Evolutionary conservation across 805 yeast genomes (phyloP).

Genomic region (Metschnikowia lachancei): DNA sequence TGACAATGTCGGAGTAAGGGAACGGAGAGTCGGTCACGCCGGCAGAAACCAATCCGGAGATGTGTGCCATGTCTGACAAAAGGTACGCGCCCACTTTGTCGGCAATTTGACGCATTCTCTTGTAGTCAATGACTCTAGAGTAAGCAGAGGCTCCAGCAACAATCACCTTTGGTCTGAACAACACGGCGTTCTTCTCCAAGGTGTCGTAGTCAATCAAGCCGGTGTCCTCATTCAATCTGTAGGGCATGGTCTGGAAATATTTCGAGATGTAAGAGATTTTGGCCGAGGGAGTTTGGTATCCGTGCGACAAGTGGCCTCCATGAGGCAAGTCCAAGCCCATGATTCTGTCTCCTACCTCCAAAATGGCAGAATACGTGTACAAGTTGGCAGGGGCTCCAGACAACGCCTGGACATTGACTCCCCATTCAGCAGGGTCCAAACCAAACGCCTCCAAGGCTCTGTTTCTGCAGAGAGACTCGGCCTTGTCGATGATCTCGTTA

Average conservation of each 20-base stretch:
- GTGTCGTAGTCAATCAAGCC: conserved; percentile 91
- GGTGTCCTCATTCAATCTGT: conserved; percentile 79
- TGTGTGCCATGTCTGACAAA: conserved; percentile 96
- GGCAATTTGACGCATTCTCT: conserved; percentile 85
- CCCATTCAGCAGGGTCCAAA: conserved; percentile 82
- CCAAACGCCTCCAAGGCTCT: conserved; percentile 86
- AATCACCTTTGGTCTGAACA: conserved; percentile 91
- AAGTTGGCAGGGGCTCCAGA: conserved; percentile 97
- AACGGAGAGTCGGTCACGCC: conserved; percentile 93
- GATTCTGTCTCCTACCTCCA: conserved; percentile 86
- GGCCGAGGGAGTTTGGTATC: conserved; percentile 87
- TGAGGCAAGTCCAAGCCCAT: conserved; percentile 98
- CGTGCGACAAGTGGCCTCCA: conserved; percentile 97
- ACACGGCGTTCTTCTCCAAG: conserved; percentile 73
- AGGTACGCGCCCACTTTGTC: conserved; percentile 91
- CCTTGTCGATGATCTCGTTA: conserved; percentile 88
- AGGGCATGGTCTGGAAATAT: conserved; percentile 97
- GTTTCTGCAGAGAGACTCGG: conserved; percentile 84
- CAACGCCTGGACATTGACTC: conserved; percentile 93
- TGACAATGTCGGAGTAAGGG: conserved; percentile 89
- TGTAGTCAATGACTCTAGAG: conserved; percentile 85
- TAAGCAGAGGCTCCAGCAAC: conserved; percentile 98
- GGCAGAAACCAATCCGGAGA: conserved; percentile 93
- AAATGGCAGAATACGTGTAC: conserved; percentile 83
- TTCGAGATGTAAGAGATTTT: conserved; percentile 90